Conservation (phyloP, 768 basidiomycete genomes). For the Pleurotus tuoliensis region DNA sequence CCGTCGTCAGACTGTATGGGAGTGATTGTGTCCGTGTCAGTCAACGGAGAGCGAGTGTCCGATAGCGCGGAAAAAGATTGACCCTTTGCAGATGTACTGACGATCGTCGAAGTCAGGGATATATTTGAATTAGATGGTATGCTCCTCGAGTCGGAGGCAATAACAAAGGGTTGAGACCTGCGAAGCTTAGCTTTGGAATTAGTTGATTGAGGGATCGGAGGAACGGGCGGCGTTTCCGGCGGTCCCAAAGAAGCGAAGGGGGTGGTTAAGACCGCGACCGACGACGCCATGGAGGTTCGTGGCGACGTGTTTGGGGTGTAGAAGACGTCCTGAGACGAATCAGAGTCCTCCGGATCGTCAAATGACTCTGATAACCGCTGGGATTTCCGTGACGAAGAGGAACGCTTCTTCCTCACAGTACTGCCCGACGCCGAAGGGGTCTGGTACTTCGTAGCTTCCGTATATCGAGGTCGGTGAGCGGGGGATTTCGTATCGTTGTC, state of each 20-base stretch:
- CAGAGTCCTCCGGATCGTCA: conserved; percentile 19
- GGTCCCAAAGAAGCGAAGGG: conserved; percentile 22
- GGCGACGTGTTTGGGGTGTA: conserved; percentile 62
- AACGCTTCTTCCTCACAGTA: conserved; percentile 18
- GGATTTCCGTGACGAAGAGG: conserved; percentile 12
- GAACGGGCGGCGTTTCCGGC: conserved; percentile 19
- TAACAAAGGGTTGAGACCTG: not conserved
- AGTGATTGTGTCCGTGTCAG: not conserved
- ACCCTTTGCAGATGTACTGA: not conserved
- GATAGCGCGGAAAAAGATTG: not conserved
- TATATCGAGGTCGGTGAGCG: too few relatives aligned
- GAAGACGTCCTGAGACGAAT: conserved; percentile 47
- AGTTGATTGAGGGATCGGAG: conserved; percentile 8
- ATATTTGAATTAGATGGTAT: conserved; percentile 26
- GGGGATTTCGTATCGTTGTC: too few relatives aligned
- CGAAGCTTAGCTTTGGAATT: conserved; percentile 16
- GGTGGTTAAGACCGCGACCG: conserved; percentile 15
- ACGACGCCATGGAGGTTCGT: conserved; percentile 38
- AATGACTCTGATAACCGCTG: conserved; percentile 16
- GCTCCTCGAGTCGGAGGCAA: conserved; percentile 6
- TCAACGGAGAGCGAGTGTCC: not conserved
- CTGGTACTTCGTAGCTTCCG: too few relatives aligned
- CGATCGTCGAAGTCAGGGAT: conserved; percentile 18
- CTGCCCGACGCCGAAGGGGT: too few relatives aligned
- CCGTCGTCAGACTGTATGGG: conserved; percentile 5